Base-by-base conservation (phyloP, 2,329 filamentous ascomycete genomes). In the Penicillium sp. region DNA sequence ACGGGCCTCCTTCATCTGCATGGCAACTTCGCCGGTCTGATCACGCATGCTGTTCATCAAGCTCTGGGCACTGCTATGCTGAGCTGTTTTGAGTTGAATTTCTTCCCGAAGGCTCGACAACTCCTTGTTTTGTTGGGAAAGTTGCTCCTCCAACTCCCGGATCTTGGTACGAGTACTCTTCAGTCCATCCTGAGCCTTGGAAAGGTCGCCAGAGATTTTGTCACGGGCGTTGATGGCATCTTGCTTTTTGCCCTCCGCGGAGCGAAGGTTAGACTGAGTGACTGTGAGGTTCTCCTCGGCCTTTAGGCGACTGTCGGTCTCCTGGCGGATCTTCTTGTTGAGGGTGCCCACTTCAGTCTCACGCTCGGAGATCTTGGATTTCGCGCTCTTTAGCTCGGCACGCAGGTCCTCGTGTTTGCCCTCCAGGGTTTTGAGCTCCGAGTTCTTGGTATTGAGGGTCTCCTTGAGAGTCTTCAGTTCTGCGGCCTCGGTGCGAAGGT, bases 1-100 rank as follows among this genome's bases (percentile, higher is more conserved):
- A 57, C 89, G 86, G 1, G 90, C 86, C 74, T 99, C 94, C 73
- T 94, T 96, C 74, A 97, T 88, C 75, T 97, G 94, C 61, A 91
- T 89, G 5, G 87, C 87, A 67, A 97, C 83, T 76, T 99, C 94
- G 1, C 89, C 84, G 0, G 88, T 89, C 76, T 97, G 92, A 65
- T 97, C 92, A 57, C 92, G 90, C 91, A 97, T 94, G 70, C 90
- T 96, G 65, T 87, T 88, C 71, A 97, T 86, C 13, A 97, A 77
- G 47, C 88, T 89, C 71, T 97, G 91, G 0, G 91, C 89, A 62
- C 87, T 96, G 49, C 84, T 84, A 67, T 96, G 92, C 73, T 97
- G 91, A 38, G 91, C 90, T 2, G 85, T 83, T 78, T 94, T 96
- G 56, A 96, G 82, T 51, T 92, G 85, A 0, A 90, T 83, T 64